Conservation (phyloP, 371 early-diverging fungal species). For the Mucor racemosus region DNA sequence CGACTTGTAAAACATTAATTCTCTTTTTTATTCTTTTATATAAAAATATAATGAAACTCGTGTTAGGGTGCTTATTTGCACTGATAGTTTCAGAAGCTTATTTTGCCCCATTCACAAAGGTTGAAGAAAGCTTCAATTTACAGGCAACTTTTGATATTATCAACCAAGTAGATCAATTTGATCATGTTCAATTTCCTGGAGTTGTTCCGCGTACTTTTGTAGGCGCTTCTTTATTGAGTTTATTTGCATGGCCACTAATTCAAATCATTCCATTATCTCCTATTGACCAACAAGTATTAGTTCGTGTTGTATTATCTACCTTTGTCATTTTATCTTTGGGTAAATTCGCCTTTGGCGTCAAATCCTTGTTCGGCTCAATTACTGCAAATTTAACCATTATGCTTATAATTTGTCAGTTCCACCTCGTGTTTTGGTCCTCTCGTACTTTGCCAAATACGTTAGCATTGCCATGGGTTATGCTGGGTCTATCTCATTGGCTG, state of each 20-base stretch:
- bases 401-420: constrained; percentile 80
- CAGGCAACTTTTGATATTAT: constrained; percentile 93
- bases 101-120: constrained; percentile 86
- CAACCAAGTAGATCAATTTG: constrained; percentile 61
- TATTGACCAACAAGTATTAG: constrained; percentile 38
- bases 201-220: constrained; percentile 93
- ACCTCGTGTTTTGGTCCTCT: constrained; percentile 86
- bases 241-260: constrained; percentile 17
- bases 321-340: constrained; percentile 45
- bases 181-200: constrained; percentile 89
- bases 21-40: constrained; percentile 13
- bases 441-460: constrained; percentile 89
- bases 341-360: constrained; percentile 51
- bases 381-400: constrained; percentile 64
- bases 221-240: constrained; percentile 70
- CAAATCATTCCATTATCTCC: not conserved
- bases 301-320: constrained; percentile 63
- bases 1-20: constrained; percentile 25
- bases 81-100: constrained; percentile 50
- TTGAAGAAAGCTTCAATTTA: constrained; percentile 94
- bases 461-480: constrained; percentile 70
- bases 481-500: constrained; percentile 49
- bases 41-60: constrained; percentile 35
- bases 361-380: constrained; percentile 57
- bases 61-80: constrained; percentile 30